phyloP scores from a whole-genome alignment of 2,329 filamentous ascomycete genomes.

The Nemania sp. region DNA sequence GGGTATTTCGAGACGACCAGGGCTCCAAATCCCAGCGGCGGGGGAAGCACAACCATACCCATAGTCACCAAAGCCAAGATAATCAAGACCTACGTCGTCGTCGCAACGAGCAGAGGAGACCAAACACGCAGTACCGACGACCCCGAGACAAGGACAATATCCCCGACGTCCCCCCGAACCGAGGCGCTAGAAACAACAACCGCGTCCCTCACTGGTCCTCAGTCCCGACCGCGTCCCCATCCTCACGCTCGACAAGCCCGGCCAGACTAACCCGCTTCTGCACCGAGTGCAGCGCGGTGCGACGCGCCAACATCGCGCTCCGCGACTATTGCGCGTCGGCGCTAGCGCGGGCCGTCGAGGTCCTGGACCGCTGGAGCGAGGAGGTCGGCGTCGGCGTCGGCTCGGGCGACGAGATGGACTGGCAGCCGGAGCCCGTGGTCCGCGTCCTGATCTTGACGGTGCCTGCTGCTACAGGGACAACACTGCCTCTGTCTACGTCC shows the following conservation, averaged over 20 bases:
- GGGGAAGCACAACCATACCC: background rate
- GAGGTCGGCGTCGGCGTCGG: slow-evolving; percentile 35
- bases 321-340: slow-evolving; percentile 28
- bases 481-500: too few species aligned
- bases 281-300: slow-evolving; percentile 37
- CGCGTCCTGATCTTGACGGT: slow-evolving; percentile 32
- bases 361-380: slow-evolving; percentile 32
- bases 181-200: background rate
- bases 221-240: background rate
- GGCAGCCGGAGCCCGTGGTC: slow-evolving; percentile 41
- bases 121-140: background rate
- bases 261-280: slow-evolving; percentile 23
- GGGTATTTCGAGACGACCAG: background rate
- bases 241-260: background rate
- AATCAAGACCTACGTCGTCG: background rate
- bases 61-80: background rate
- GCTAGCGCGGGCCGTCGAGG: slow-evolving; percentile 13
- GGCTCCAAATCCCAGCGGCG: background rate
- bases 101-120: background rate
- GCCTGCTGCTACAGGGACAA: background rate
- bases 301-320: slow-evolving; percentile 36
- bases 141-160: background rate
- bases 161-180: background rate
- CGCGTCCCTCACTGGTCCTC: background rate
- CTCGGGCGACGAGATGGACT: slow-evolving; percentile 40